Evolutionary conservation across 2,329 filamentous ascomycete genomes (phyloP).

Genomic region (Stagonosporopsis tanaceti): DNA sequence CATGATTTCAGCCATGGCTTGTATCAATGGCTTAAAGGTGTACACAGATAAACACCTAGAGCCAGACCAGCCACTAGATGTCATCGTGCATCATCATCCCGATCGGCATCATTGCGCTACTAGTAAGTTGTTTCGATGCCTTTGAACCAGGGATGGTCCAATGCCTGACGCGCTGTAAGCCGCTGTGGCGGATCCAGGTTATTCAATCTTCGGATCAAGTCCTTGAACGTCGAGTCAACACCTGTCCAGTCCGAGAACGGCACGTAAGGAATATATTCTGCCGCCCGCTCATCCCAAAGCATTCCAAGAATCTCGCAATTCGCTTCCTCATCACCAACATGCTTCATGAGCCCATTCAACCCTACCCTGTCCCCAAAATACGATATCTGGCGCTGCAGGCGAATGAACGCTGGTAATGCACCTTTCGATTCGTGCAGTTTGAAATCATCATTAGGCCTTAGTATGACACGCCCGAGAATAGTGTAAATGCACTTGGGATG

Average conservation of each 20-base stretch:
- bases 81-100: too few species aligned
- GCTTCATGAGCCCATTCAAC: slow-evolving; percentile 41
- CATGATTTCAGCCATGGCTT: too few species aligned
- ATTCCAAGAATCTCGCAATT: slow-evolving; percentile 42
- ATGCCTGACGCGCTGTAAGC: slow-evolving; percentile 52
- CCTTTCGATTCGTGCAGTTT: slow-evolving; percentile 27
- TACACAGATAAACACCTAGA: too few species aligned
- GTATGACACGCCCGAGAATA: slow-evolving; percentile 33
- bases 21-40: too few species aligned
- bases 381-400: slow-evolving; percentile 41
- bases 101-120: too few species aligned
- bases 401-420: slow-evolving; percentile 34
- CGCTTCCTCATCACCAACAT: slow-evolving; percentile 45
- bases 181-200: slow-evolving; percentile 52
- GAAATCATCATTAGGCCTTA: slow-evolving; percentile 39
- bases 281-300: slow-evolving; percentile 45
- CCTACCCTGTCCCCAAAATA: slow-evolving; percentile 40
- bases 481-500: slow-evolving; percentile 36
- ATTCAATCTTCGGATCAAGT: slow-evolving; percentile 52
- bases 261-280: slow-evolving; percentile 43
- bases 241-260: slow-evolving; percentile 44
- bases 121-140: background rate
- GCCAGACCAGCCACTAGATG: too few species aligned
- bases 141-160: slow-evolving; percentile 44
- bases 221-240: slow-evolving; percentile 51